These are phyloP conservation scores for Heterobasidion occidentale DNA, from an alignment of 1,284 basidiomycete species.

Conservation along the genomic window DNA sequence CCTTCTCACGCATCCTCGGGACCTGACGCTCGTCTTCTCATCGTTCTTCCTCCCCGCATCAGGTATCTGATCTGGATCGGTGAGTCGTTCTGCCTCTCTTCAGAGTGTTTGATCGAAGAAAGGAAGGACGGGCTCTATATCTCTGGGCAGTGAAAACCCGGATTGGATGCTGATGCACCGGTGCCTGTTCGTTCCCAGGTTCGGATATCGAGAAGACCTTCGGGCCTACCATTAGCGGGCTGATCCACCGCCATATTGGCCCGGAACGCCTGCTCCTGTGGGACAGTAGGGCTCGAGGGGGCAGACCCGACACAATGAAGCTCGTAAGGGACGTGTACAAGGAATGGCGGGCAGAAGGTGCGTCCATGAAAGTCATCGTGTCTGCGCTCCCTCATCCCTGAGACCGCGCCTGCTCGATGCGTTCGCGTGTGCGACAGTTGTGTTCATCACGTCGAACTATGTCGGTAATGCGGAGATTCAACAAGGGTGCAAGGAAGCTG, in stretches of 20 bases:
- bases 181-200: slow-evolving; percentile 25
- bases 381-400: background rate
- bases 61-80: slow-evolving; percentile 79
- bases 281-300: slow-evolving; percentile 63
- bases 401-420: background rate
- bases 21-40: slow-evolving; percentile 7
- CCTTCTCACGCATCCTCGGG: slow-evolving; percentile 5
- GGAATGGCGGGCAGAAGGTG: slow-evolving; percentile 66
- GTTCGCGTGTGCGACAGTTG: slow-evolving; percentile 33
- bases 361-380: slow-evolving; percentile 2
- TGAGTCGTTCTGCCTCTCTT: slow-evolving; percentile 20
- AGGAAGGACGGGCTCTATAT: background rate
- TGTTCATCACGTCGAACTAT: slow-evolving; percentile 74
- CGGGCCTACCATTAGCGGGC: slow-evolving; percentile 62
- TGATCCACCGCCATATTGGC: slow-evolving; percentile 53
- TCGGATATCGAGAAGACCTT: slow-evolving; percentile 75
- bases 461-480: slow-evolving; percentile 68
- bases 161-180: too few relatives aligned
- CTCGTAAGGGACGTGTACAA: slow-evolving; percentile 58
- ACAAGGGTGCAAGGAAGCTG: slow-evolving; percentile 68
- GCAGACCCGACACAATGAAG: slow-evolving; percentile 72
- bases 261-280: slow-evolving; percentile 65
- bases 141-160: too few relatives aligned
- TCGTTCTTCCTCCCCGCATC: slow-evolving; percentile 4
- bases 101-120: slow-evolving; percentile 2